phyloP scores from a whole-genome alignment of 345 rosid species.

The Eucalyptus curtisii region DNA sequence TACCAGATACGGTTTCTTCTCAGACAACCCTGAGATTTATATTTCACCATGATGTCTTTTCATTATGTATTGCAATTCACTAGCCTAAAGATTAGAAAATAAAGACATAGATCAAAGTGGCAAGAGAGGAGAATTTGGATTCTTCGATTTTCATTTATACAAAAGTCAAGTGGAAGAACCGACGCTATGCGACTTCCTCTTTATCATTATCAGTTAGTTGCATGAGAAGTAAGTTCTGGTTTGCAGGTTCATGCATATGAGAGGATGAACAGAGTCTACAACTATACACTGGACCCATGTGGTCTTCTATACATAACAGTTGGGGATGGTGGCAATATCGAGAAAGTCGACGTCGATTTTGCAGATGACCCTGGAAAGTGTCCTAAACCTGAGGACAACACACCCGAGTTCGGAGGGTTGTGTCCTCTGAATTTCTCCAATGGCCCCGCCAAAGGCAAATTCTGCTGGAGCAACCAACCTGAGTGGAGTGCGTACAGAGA shows the following conservation, averaged over 20 bases:
- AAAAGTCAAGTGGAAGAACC: not conserved
- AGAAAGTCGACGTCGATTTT: slow-evolving; percentile 53
- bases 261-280: slow-evolving; percentile 67
- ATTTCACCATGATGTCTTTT: not conserved
- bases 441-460: slow-evolving; percentile 73
- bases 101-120: not conserved
- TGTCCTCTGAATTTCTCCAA: slow-evolving; percentile 59
- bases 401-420: slow-evolving; percentile 55
- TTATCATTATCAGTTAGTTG: not conserved
- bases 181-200: not conserved
- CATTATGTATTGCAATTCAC: not conserved
- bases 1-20: not conserved
- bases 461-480: slow-evolving; percentile 78
- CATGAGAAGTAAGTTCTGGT: not conserved
- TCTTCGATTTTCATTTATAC: not conserved
- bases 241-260: slow-evolving; percentile 88
- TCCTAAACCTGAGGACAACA: slow-evolving; percentile 52
- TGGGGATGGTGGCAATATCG: slow-evolving; percentile 90
- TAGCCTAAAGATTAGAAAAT: not conserved
- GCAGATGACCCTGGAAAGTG: slow-evolving; percentile 78
- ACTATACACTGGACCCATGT: slow-evolving; percentile 64
- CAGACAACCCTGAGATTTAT: not conserved
- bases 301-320: slow-evolving; percentile 70
- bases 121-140: not conserved
- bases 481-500: slow-evolving; percentile 86